Base-by-base conservation (phyloP, 768 basidiomycete species). In the Podaxis sp. region DNA sequence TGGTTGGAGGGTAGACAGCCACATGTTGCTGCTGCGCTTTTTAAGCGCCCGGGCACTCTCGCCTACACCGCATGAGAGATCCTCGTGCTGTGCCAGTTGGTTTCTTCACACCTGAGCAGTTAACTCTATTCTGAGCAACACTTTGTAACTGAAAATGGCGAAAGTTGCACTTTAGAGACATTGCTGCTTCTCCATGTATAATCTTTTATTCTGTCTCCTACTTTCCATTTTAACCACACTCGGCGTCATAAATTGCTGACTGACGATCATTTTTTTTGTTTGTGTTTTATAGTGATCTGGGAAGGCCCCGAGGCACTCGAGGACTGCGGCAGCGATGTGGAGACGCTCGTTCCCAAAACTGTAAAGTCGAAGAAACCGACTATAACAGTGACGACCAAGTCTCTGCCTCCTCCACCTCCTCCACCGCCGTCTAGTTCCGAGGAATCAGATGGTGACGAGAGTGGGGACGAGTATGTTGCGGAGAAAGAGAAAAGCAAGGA, bases 391-490 rank as follows among this genome's bases (percentile, higher is more conserved):
- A 64, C 68, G 23, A 66, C 59, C 27, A 48, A 58, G 37, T 7
- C 32, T 11, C 10, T 50, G 3, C 21, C 48, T 32, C 40, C 35
- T 36, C n/a, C 56, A 38, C 50, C 36, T 38, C 57, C 18, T 46
- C 50, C 57, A 50, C 57, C 55, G 28, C 65, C 59, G 46, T 55
- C 59, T 1, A 59, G 64, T 42, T 57, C 74, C 21, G 79, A 81
- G 18, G 82, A 82, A 64, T 79, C 82, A 2, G 82, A 81, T 23
- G 78, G 80, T 9, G 73, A 72, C 35, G 79, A 78, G 59, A 89
- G 85, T 68, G 88, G 83, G 62, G 90, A 91, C 66, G 90, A 92
- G 65, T 91, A 89, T 70, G 77, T 89, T 52, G 84, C 75, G 51
- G 82, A 81, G 62, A 69, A 72, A 23, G 70, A 69, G 61, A 70